Evolutionary conservation across 805 yeast genomes (phyloP).

Genomic region (Candida ascalaphidarum): DNA sequence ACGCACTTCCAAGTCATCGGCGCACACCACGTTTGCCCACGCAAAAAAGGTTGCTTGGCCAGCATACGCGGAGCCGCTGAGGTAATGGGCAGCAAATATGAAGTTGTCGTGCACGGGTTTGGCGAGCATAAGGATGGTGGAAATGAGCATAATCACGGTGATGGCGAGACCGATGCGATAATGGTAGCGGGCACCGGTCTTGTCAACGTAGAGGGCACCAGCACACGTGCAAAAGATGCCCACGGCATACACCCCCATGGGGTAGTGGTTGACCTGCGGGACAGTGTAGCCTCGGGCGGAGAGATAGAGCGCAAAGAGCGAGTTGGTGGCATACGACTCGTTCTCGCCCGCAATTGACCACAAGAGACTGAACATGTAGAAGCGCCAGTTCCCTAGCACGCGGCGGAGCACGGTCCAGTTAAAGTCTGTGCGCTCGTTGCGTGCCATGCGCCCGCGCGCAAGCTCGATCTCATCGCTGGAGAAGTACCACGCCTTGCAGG

Average conservation of each 20-base stretch:
- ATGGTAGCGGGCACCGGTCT: conserved; percentile 14
- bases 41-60: conserved; percentile 7
- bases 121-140: conserved; percentile 5
- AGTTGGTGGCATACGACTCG: conserved; percentile 37
- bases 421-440: conserved; percentile 9
- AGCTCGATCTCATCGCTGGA: conserved; percentile 2
- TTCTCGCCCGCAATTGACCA: conserved; percentile 35
- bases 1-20: conserved; percentile 7
- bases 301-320: conserved; percentile 42
- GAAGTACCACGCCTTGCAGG: conserved; percentile 1
- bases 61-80: conserved; percentile 8
- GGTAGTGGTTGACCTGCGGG: conserved; percentile 40
- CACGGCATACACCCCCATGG: conserved; percentile 47
- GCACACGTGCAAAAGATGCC: conserved; percentile 39
- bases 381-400: conserved; percentile 13
- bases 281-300: conserved; percentile 31
- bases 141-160: conserved; percentile 4
- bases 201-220: conserved; percentile 33
- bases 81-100: conserved; percentile 6
- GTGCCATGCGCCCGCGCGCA: conserved; percentile 5
- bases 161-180: conserved; percentile 11
- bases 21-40: conserved; percentile 9
- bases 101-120: conserved; percentile 5
- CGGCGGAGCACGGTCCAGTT: conserved; percentile 3
- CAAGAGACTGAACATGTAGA: conserved; percentile 15